Conservation (phyloP, 192 early-diverging fungal genomes). For the Coemansia sp. region DNA sequence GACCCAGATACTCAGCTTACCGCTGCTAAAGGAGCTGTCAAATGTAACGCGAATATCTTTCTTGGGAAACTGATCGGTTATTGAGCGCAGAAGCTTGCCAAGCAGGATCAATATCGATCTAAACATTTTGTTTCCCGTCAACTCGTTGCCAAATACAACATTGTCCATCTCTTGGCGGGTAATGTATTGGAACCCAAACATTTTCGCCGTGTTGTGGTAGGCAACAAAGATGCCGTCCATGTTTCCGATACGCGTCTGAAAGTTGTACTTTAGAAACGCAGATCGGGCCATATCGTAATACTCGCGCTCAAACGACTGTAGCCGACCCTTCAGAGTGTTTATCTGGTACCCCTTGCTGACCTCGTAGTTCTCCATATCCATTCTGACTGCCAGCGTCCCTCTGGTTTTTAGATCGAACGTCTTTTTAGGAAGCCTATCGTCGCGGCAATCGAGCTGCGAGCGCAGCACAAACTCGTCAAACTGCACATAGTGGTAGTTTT, state of each 20-base stretch:
- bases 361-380: constrained; percentile 75
- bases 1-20: constrained; percentile 51
- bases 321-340: constrained; percentile 59
- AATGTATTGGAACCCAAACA: constrained; percentile 96
- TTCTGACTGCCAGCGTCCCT: constrained; percentile 75
- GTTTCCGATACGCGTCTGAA: constrained; percentile 88
- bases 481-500: constrained; percentile 70
- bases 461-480: constrained; percentile 75
- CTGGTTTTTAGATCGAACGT: constrained; percentile 95
- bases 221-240: constrained; percentile 95
- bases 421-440: constrained; percentile 67
- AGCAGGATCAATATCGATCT: constrained; percentile 59
- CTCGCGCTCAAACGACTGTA: constrained; percentile 87
- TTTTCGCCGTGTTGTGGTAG: constrained; percentile 85
- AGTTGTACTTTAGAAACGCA: constrained; percentile 83
- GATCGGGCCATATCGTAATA: constrained; percentile 93
- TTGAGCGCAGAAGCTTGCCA: constrained; percentile 61
- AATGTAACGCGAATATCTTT: constrained; percentile 60
- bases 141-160: constrained; percentile 66
- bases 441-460: constrained; percentile 85
- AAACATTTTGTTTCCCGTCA: constrained; percentile 73
- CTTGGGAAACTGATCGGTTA: constrained; percentile 57
- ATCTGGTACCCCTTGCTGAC: constrained; percentile 70
- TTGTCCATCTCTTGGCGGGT: constrained; percentile 79
- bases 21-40: constrained; percentile 23